Evolutionary conservation across 169 alveolate genomes (phyloP).

Genomic region (Babesia divergens): DNA sequence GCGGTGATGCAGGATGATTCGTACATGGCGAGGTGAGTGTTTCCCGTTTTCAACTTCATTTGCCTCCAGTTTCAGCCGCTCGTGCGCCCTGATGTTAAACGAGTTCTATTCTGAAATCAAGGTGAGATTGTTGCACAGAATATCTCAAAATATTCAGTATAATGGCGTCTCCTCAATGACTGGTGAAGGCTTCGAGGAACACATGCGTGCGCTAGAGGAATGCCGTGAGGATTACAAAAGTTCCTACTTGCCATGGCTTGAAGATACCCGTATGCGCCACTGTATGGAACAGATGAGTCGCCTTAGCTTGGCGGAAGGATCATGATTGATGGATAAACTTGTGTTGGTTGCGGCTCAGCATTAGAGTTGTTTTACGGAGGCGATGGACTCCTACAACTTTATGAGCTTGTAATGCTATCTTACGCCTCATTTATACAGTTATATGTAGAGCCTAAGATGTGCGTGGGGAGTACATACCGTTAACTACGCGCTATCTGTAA

Average conservation of each 20-base stretch:
- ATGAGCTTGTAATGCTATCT: too few species aligned
- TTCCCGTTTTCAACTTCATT: neutral
- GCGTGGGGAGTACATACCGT: too few species aligned
- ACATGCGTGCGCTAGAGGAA: slow-evolving; percentile 64
- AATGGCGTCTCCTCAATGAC: slow-evolving; percentile 83
- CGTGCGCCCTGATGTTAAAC: slow-evolving; percentile 87
- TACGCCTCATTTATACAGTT: too few species aligned
- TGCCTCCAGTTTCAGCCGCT: slow-evolving; percentile 79
- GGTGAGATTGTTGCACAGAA: slow-evolving; percentile 19
- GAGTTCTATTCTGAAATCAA: slow-evolving; percentile 84
- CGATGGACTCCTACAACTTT: too few species aligned
- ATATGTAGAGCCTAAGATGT: too few species aligned
- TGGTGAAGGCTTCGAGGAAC: slow-evolving; percentile 84
- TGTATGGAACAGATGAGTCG: slow-evolving; percentile 10
- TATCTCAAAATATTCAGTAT: slow-evolving; percentile 45
- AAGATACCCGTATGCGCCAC: slow-evolving; percentile 35
- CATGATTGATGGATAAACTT: too few species aligned
- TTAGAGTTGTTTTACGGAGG: too few species aligned
- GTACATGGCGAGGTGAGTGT: slow-evolving; percentile 75
- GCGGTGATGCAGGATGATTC: slow-evolving; percentile 84
- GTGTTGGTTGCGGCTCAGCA: too few species aligned
- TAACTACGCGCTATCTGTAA: too few species aligned
- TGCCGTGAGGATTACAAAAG: slow-evolving; percentile 72
- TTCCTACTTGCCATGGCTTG: slow-evolving; percentile 63
- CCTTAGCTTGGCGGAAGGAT: neutral